A percentile compares a stretch with the other conserved stretches of the same genome.
Evolutionary conservation across 495 filamentous ascomycete genomes (phyloP).

Genomic region (Lophium mytilinum): DNA sequence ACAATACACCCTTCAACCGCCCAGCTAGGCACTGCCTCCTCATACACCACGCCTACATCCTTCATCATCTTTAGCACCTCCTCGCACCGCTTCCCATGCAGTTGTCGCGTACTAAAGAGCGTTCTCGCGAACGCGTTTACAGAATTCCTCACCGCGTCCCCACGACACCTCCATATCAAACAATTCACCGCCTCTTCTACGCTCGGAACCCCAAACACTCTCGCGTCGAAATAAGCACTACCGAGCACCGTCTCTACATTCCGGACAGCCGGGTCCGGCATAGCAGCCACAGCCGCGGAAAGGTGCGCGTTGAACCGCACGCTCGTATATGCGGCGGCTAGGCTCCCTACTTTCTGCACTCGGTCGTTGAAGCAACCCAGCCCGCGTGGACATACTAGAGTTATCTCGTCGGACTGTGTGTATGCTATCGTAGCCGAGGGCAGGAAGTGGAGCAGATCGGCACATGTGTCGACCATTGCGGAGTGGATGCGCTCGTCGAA

Average conservation of each 20-base stretch:
- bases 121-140: slow-evolving; percentile 12
- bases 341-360: slow-evolving; percentile 11
- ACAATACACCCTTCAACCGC: slow-evolving; percentile 12
- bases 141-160: slow-evolving; percentile 11
- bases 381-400: slow-evolving; percentile 10
- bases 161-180: slow-evolving; percentile 13
- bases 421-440: slow-evolving; percentile 11
- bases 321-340: slow-evolving; percentile 12
- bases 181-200: slow-evolving; percentile 17
- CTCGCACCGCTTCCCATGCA: slow-evolving; percentile 8
- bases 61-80: slow-evolving; percentile 10
- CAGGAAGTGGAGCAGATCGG: slow-evolving; percentile 11
- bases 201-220: slow-evolving; percentile 5
- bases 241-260: background rate
- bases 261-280: slow-evolving; percentile 1
- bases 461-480: slow-evolving; percentile 10
- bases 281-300: background rate
- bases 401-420: slow-evolving; percentile 19
- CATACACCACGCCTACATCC: background rate
- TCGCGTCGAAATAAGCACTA: slow-evolving; percentile 9
- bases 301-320: slow-evolving; percentile 12
- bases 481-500: slow-evolving; percentile 15
- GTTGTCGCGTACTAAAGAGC: slow-evolving; percentile 3
- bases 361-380: slow-evolving; percentile 10
- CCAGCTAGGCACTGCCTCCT: slow-evolving; percentile 13